Evolutionary conservation across 805 yeast genomes (phyloP), one percentile per base, ranked within the genome.

Genomic region (Wickerhamomyces strasburgensis): DNA sequence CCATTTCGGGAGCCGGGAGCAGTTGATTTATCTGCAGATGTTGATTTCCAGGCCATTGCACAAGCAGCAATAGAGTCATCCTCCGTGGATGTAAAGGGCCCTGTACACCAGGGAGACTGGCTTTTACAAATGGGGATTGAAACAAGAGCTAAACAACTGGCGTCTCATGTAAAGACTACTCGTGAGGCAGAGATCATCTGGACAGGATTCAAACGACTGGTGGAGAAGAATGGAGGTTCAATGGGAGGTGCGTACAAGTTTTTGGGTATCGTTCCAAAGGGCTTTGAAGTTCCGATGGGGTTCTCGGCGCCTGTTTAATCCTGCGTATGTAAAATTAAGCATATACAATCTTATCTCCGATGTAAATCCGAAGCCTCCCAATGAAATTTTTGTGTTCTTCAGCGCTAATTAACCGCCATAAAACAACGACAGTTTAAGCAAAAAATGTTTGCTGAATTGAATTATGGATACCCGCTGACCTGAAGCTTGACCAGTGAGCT

Each of bases 181-280:
- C 62, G 61, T 15, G 73, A 74, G 14, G 72, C 68, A 49, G 72
- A 75, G 31, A 67, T 74, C 35, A 66, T 86, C 5, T 67, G 69
- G 35, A 58, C 66, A 15, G 70, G 84, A 0, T 84, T 82, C 53
- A 57, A 67, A 21, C 67, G 95, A 41, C 63, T 85, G 31, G 78
- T 81, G 3, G 81, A 75, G 29, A 72, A 74, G 31, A 73, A 75
- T 16, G 72, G 72, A 6, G 66, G 70, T 28, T 70, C 74, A 3
- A 86, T 85, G 95, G 95, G 95, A 2, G 73, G 71, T 47, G 64
- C 79, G 5, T 85, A 85, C 57, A 85, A 85, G 56, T 81, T 83
- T 33, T 56, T 84, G 64, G 82, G 80, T 2, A 59, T 81, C 18
- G 57, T 77, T 38, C 84, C 83, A 4, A 48, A 58, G 32, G 67